Base-by-base conservation (phyloP, 306 rosid species). In the Leucaena leucocephala region DNA sequence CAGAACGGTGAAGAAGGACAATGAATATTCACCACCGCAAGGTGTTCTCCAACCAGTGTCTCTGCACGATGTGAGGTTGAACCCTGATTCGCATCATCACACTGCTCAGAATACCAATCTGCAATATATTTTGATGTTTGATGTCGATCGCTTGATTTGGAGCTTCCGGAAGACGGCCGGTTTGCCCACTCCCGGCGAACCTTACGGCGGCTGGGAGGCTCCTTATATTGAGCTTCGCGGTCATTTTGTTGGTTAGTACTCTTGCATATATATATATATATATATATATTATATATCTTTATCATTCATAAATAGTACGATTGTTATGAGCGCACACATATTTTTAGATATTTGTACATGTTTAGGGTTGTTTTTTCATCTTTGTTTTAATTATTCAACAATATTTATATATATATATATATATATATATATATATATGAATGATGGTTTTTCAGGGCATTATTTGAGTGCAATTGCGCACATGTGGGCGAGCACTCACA, bases 401-500 rank as follows among this genome's bases (percentile, higher is more conserved):
- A 27, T 27, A 27, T 27, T 27, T 27, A 11, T 50, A 2, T 15
- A 15, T 4, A 4, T 15, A 1, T 27, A 27, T 27, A 27, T 27
- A 27, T 27, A 7, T 42, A 7, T 42, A 7, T 46, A 46, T 46
- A 46, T 46, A 11, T 50, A 2, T 15, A 15, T 4, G 1, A 4
- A 1, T 50, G 9, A 2, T 52, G 8, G 2, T 16, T 52, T 52
- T 6, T 1, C 38, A 94, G 98, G 98, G 79, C 98, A 95, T 87
- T 95, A 91, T 88, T 77, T 92, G 87, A 95, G 98, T 43, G 98
- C 97, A 45, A 48, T 97, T 15, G 97, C 98, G 64, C 86, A 73
- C 65, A 91, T 83, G 97, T 95, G 97, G 98, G 94, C 98, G 49
- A 91, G 90, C 81, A 95, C 98, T 69, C 85, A 85, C 21, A 85